Conservation (phyloP, 495 filamentous ascomycete species). For the Pyrenula aspistea region DNA sequence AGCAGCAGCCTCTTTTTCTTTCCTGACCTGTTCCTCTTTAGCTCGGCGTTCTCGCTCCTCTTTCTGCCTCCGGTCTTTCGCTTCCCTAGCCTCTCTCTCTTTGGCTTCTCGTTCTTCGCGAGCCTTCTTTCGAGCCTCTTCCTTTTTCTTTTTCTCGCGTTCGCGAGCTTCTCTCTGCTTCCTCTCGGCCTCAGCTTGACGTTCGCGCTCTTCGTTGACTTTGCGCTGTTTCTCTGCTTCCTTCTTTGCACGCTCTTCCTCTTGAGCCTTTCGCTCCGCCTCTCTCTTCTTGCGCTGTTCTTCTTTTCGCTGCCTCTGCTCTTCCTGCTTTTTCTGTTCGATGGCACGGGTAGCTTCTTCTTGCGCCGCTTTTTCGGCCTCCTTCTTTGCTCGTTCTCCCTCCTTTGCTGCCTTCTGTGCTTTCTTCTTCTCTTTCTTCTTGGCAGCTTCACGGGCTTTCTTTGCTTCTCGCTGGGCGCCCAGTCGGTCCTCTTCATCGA, state of each 20-base stretch:
- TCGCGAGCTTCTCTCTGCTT: conserved; percentile 64
- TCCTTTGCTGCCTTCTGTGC: conserved; percentile 77
- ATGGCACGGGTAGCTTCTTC: conserved; percentile 64
- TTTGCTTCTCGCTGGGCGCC: conserved; percentile 75
- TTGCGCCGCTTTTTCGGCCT: conserved; percentile 85
- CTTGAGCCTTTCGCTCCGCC: conserved; percentile 78
- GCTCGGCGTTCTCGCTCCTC: conserved; percentile 57
- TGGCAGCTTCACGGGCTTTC: conserved; percentile 84
- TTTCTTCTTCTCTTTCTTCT: conserved; percentile 81
- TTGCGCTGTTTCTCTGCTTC: conserved; percentile 70
- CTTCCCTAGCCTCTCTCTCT: conserved; percentile 44
- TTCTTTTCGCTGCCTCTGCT: conserved; percentile 66
- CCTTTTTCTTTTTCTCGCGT: conserved; percentile 54
- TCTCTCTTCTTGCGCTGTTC: conserved; percentile 88
- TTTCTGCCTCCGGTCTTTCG: conserved; percentile 37
- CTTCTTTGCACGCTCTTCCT: conserved; percentile 71
- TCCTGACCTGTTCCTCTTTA: conserved; percentile 49
- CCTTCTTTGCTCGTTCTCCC: conserved; percentile 75
- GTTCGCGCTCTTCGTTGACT: conserved; percentile 71
- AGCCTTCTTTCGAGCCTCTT: conserved; percentile 49
- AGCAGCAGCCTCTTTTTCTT: conserved; percentile 34
- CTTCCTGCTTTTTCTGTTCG: conserved; percentile 70
- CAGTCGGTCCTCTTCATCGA: conserved; percentile 68
- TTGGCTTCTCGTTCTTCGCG: conserved; percentile 67
- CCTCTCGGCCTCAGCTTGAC: conserved; percentile 61